Percentiles rank a stretch among this genome's conserved stretches.
These are phyloP conservation scores for Aspergillus kassunensis DNA, from an alignment of 495 filamentous ascomycete genomes.

Conservation along the genomic window DNA sequence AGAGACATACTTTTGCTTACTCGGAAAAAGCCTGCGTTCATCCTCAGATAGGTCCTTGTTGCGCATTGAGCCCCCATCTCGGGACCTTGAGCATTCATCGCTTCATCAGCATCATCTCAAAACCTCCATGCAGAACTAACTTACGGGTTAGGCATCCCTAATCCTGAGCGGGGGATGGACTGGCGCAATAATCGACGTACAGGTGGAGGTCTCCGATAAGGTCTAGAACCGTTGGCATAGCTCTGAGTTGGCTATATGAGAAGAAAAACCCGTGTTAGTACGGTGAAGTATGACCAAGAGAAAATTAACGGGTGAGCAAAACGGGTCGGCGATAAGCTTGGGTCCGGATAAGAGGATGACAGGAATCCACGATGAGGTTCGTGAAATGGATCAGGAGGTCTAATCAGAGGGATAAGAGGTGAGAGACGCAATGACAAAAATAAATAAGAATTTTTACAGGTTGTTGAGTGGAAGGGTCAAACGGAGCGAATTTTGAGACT, in stretches of 20 bases:
- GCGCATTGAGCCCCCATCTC: constrained; percentile 9
- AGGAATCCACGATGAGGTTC: neutral
- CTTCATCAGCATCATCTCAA: constrained; percentile 9
- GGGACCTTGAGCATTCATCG: neutral
- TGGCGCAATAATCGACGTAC: constrained; percentile 26
- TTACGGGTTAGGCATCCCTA: constrained; percentile 31
- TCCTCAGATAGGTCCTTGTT: constrained; percentile 1
- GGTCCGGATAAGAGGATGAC: neutral
- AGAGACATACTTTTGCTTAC: neutral
- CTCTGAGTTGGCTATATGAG: constrained; percentile 19
- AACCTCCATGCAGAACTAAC: constrained; percentile 15
- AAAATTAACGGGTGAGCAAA: neutral
- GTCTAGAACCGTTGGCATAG: constrained; percentile 29
- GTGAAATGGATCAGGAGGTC: neutral
- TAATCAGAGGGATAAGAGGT: neutral
- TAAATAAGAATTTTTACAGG: neutral
- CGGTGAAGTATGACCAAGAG: neutral
- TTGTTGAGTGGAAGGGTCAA: neutral
- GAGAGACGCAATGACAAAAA: neutral
- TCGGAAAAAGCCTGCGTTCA: constrained; percentile 18
- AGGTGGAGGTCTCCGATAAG: constrained; percentile 15
- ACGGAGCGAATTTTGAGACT: constrained; percentile 3
- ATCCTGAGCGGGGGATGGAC: constrained; percentile 18
- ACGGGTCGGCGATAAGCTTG: neutral
- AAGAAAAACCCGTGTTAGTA: neutral